Conservation (phyloP, 805 yeast species). For the Hanseniaspora lachancei region DNA sequence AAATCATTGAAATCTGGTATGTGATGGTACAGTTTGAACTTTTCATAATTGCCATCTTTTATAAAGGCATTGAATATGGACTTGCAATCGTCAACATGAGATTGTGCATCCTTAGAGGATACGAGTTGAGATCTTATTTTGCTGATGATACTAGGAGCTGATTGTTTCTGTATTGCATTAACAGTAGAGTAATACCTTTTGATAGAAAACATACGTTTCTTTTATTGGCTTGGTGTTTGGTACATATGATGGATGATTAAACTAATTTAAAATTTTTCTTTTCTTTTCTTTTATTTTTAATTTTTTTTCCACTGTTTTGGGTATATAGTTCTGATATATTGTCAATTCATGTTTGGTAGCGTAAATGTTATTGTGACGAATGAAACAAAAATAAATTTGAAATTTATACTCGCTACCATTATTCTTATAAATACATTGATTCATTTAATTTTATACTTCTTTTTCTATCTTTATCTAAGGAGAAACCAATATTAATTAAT, state of each 20-base stretch:
- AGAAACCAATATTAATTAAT: no score
- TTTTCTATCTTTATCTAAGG: no score
- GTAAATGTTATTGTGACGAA: no score
- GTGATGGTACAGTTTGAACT: background rate
- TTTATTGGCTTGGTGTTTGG: background rate
- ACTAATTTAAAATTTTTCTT: background rate
- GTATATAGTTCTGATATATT: no score
- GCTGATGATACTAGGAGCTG: background rate
- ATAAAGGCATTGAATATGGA: background rate
- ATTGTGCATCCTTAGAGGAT: background rate
- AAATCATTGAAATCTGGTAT: constrained; percentile 6
- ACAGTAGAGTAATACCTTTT: background rate
- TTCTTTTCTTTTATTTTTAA: no score
- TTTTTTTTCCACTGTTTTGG: no score
- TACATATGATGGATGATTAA: background rate
- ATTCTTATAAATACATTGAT: no score
- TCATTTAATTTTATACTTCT: no score
- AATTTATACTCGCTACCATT: no score
- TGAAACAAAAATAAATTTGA: no score
- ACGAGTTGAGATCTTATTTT: background rate
- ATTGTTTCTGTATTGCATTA: background rate
- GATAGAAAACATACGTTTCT: background rate
- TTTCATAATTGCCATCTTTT: background rate
- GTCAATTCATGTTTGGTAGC: no score
- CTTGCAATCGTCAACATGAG: background rate